These are phyloP conservation scores for Asterionellopsis glacialis DNA, from an alignment of 108 stramenopile genomes.

Conservation along the genomic window DNA sequence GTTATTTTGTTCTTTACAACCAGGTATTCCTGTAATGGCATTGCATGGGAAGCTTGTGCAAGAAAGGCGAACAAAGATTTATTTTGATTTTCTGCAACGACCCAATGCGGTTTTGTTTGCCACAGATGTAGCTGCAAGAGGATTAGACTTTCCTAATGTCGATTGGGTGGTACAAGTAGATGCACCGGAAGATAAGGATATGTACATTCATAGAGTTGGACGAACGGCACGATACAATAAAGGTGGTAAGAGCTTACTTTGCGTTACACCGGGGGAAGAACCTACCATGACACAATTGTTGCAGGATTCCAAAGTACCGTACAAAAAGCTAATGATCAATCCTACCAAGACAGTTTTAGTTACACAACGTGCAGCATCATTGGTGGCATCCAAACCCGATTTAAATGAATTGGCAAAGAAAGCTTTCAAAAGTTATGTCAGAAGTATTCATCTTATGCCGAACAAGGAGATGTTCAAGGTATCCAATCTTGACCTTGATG, in stretches of 20 bases:
- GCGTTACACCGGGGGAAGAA: slow-evolving; percentile 90
- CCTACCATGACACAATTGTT: slow-evolving; percentile 38
- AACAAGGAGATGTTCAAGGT: slow-evolving; percentile 81
- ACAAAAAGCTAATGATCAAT: slow-evolving; percentile 87
- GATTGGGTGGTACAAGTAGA: slow-evolving; percentile 99
- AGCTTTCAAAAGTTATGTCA: slow-evolving; percentile 90
- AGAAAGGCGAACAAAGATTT: slow-evolving; percentile 89
- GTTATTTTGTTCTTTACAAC: slow-evolving; percentile 89
- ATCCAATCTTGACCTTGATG: too few relatives aligned
- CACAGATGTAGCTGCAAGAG: slow-evolving; percentile 95
- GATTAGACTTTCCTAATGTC: slow-evolving; percentile 94
- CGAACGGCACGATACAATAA: slow-evolving; percentile 87
- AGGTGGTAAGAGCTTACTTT: slow-evolving; percentile 84
- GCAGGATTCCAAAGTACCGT: slow-evolving; percentile 70
- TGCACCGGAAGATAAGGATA: slow-evolving; percentile 98
- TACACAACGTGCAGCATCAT: slow-evolving; percentile 74
- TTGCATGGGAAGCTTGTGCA: slow-evolving; percentile 99
- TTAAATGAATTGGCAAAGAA: slow-evolving; percentile 79
- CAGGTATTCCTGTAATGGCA: slow-evolving; percentile 93
- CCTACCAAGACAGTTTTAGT: slow-evolving; percentile 90
- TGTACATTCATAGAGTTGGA: slow-evolving; percentile 95
- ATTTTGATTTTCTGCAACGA: slow-evolving; percentile 89
- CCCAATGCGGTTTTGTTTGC: slow-evolving; percentile 93
- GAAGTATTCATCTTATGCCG: slow-evolving; percentile 83
- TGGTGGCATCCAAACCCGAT: slow-evolving; percentile 76